phyloP scores from a whole-genome alignment of 2,329 filamentous ascomycete genomes.

The Penicillium occitanis region DNA sequence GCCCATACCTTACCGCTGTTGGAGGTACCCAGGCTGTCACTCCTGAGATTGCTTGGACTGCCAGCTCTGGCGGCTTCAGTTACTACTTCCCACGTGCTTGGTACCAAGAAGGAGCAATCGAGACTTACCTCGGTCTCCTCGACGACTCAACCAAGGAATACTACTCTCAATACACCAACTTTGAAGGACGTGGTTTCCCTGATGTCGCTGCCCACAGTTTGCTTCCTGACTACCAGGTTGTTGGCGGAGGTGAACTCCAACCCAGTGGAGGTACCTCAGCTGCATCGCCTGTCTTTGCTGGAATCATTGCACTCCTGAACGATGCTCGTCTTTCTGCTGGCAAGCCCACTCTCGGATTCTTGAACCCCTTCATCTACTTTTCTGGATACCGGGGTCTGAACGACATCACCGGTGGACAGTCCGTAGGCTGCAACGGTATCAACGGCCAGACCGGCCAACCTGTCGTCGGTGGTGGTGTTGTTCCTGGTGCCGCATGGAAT shows the following conservation, averaged over 20 bases:
- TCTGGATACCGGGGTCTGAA: constrained; percentile 50
- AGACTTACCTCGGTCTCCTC: constrained; percentile 42
- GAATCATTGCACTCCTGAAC: constrained; percentile 62
- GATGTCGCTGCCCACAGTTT: constrained; percentile 62
- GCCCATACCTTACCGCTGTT: constrained; percentile 54
- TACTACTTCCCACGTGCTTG: constrained; percentile 47
- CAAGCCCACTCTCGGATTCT: constrained; percentile 55
- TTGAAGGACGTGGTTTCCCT: constrained; percentile 59
- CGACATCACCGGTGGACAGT: constrained; percentile 43
- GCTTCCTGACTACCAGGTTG: constrained; percentile 37
- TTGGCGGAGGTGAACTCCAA: constrained; percentile 21
- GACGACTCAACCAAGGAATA: constrained; percentile 48
- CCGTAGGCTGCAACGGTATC: constrained; percentile 36
- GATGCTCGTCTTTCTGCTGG: constrained; percentile 58
- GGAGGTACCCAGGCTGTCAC: constrained; percentile 40
- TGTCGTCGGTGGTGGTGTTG: constrained; percentile 27
- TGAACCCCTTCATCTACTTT: constrained; percentile 62
- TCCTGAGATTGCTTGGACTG: constrained; percentile 31
- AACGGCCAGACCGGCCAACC: constrained; percentile 31
- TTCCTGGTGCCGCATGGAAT: constrained; percentile 32
- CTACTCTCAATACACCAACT: constrained; percentile 51
- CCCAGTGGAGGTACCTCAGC: constrained; percentile 38
- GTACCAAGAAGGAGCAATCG: constrained; percentile 45
- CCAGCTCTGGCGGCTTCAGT: constrained; percentile 48
- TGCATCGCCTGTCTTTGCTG: constrained; percentile 59